Evolutionary conservation across 371 early-diverging fungal genomes (phyloP).

Genomic region (Mortierella sp.): DNA sequence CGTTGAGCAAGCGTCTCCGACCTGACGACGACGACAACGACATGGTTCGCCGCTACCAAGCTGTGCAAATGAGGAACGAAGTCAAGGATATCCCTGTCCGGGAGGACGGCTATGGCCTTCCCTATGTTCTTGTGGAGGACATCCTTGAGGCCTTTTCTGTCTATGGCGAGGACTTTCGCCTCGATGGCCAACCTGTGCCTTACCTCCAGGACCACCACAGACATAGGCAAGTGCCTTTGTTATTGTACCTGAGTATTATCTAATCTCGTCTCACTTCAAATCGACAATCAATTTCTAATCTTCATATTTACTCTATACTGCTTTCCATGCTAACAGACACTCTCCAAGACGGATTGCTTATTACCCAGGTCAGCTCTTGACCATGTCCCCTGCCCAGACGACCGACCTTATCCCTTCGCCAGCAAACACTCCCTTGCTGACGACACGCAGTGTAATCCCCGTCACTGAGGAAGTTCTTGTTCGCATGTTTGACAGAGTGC

Average conservation of each 20-base stretch:
- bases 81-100: conserved; percentile 32
- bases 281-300: neutral
- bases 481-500: neutral
- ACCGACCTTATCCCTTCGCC: neutral
- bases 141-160: conserved; percentile 32
- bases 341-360: conserved; percentile 3
- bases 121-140: conserved; percentile 37
- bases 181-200: conserved; percentile 35
- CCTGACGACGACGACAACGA: neutral
- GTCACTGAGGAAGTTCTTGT: conserved; percentile 4
- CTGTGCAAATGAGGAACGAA: conserved; percentile 24
- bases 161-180: conserved; percentile 22
- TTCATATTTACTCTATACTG: neutral
- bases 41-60: conserved; percentile 20
- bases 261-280: neutral
- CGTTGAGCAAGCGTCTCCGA: conserved; percentile 4
- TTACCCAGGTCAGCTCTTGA: conserved; percentile 1
- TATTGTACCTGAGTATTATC: conserved; percentile 1
- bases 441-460: conserved; percentile 1
- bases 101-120: conserved; percentile 17
- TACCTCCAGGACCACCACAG: conserved; percentile 35
- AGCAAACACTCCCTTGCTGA: neutral
- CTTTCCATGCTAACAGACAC: neutral
- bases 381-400: neutral
- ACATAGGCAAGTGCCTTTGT: conserved; percentile 12